Evolutionary conservation across 306 rosid genomes (phyloP).

Genomic region (Biancaea sappan): DNA sequence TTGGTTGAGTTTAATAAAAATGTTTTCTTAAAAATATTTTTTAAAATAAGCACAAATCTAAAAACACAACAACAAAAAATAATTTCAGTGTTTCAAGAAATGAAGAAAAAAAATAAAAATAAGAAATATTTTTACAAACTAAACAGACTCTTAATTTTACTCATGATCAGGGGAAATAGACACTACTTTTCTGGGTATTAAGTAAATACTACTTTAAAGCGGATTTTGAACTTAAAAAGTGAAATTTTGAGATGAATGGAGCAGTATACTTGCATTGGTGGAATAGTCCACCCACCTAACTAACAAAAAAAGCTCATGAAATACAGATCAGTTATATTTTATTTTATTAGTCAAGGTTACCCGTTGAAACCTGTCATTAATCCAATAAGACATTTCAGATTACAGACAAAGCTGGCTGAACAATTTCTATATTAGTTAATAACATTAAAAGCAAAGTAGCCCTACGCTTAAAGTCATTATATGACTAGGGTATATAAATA

Average conservation of each 20-base stretch:
- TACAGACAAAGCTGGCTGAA: slow-evolving; percentile 27
- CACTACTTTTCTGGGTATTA: slow-evolving; percentile 4
- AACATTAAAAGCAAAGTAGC: slow-evolving; percentile 12
- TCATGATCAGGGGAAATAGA: neutral
- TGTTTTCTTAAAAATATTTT: too few species aligned
- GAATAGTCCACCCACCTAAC: too few species aligned
- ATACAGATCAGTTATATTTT: neutral
- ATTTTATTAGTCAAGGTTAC: slow-evolving; percentile 3
- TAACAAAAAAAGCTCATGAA: neutral
- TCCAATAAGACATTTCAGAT: slow-evolving; percentile 9
- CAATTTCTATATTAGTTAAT: neutral
- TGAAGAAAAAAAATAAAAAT: too few species aligned
- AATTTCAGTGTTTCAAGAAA: too few species aligned
- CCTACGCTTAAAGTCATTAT: slow-evolving; percentile 8
- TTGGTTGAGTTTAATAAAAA: too few species aligned
- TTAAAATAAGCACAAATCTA: too few species aligned
- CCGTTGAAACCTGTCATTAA: slow-evolving; percentile 24
- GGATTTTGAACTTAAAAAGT: neutral
- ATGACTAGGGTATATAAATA: neutral
- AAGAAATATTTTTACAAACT: too few species aligned
- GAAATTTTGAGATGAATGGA: neutral
- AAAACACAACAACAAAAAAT: too few species aligned
- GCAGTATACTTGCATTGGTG: too few species aligned
- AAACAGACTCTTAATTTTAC: too few species aligned
- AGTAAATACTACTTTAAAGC: slow-evolving; percentile 14